These are phyloP conservation scores for Pseudonitzschia delicatissima DNA, from an alignment of 108 stramenopile genomes.

Conservation along the genomic window DNA sequence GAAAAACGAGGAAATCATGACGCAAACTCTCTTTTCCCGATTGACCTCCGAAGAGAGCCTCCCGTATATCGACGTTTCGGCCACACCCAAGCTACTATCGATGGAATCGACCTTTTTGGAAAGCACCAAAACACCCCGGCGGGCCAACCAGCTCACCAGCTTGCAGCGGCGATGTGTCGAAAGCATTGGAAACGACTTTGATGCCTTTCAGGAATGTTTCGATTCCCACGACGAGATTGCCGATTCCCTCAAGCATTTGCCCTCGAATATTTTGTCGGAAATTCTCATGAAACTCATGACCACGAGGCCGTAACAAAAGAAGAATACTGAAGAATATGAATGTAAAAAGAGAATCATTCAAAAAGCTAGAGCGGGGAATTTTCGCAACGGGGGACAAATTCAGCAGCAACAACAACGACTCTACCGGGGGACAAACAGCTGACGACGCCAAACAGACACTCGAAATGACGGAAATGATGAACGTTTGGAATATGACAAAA, in stretches of 20 bases:
- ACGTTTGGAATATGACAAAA: too few relatives aligned
- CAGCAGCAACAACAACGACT: too few relatives aligned
- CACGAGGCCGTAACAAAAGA: too few relatives aligned
- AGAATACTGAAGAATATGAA: too few relatives aligned
- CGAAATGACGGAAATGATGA: too few relatives aligned
- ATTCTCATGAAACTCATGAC: slow-evolving; percentile 30
- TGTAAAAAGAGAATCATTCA: too few relatives aligned
- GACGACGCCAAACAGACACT: too few relatives aligned
- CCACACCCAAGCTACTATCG: slow-evolving; percentile 18
- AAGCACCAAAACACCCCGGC: neutral
- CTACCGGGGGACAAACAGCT: too few relatives aligned
- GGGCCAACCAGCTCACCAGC: slow-evolving; percentile 13
- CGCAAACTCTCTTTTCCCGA: slow-evolving; percentile 15
- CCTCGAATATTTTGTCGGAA: slow-evolving; percentile 29
- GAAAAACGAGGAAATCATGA: slow-evolving; percentile 22
- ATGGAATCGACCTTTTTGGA: slow-evolving; percentile 25
- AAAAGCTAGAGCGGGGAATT: too few relatives aligned
- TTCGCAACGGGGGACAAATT: too few relatives aligned
- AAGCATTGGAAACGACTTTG: slow-evolving; percentile 29
- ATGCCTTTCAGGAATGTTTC: slow-evolving; percentile 25
- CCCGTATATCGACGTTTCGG: slow-evolving; percentile 30
- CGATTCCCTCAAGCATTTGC: slow-evolving; percentile 15
- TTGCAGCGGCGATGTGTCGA: slow-evolving; percentile 29
- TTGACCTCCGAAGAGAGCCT: slow-evolving; percentile 21
- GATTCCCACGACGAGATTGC: slow-evolving; percentile 14